phyloP scores from a whole-genome alignment of 108 stramenopile species.

The Nitzschia sp. region DNA sequence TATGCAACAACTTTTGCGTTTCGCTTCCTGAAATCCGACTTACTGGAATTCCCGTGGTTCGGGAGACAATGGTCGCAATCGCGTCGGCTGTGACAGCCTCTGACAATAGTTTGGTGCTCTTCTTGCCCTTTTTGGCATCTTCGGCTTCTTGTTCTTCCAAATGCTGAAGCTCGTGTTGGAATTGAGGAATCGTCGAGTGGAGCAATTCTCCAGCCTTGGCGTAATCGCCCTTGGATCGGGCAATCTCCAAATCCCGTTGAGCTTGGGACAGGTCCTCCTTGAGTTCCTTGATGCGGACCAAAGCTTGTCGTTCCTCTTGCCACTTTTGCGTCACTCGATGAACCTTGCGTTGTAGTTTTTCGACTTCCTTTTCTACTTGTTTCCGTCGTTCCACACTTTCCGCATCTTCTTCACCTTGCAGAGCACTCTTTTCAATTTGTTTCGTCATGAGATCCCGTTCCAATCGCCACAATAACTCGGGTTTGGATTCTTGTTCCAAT shows the following conservation, averaged over 20 bases:
- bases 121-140: conserved; percentile 24
- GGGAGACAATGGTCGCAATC: conserved; percentile 79
- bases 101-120: conserved; percentile 52
- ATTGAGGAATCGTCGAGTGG: conserved; percentile 65
- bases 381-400: conserved; percentile 45
- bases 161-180: conserved; percentile 70
- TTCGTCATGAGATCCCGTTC: conserved; percentile 78
- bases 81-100: conserved; percentile 77
- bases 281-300: conserved; percentile 57
- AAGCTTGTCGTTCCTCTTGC: conserved; percentile 65
- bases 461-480: conserved; percentile 75
- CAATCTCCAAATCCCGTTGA: conserved; percentile 51
- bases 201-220: conserved; percentile 62
- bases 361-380: conserved; percentile 64
- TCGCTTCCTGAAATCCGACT: conserved; percentile 60
- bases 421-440: conserved; percentile 77
- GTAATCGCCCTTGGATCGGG: conserved; percentile 68
- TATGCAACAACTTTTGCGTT: conserved; percentile 79
- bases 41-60: conserved; percentile 83
- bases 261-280: conserved; percentile 81
- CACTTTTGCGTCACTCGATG: conserved; percentile 57
- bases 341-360: conserved; percentile 65
- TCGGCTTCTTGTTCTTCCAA: conserved; percentile 55
- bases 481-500: conserved; percentile 80
- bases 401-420: conserved; percentile 65